These are phyloP conservation scores for Stereocaulon alpinum DNA, from an alignment of 495 filamentous ascomycete species.

Conservation along the genomic window DNA sequence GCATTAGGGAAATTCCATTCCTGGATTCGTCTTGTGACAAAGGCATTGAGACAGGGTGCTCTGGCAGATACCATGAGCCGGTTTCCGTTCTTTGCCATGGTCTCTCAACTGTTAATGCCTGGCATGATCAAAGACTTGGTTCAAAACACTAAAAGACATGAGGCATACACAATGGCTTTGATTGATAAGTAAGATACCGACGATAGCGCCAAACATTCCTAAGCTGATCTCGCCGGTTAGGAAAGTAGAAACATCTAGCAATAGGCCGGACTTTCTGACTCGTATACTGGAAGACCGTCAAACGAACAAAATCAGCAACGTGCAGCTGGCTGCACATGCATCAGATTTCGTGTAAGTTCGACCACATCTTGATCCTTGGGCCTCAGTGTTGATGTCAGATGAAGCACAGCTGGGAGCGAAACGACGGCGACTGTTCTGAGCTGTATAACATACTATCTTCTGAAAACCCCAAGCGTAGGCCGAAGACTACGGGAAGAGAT, in stretches of 20 bases:
- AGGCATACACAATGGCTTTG: background rate
- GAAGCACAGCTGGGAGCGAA: slow-evolving; percentile 32
- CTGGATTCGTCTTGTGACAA: background rate
- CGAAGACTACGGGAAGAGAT: slow-evolving; percentile 3
- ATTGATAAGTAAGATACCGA: background rate
- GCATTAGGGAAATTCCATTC: too few species aligned
- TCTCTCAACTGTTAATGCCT: background rate
- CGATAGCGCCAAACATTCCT: background rate
- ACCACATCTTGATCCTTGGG: too few species aligned
- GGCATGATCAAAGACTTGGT: background rate
- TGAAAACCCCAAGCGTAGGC: background rate
- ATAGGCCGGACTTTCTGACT: slow-evolving; percentile 26
- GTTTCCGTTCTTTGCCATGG: too few species aligned
- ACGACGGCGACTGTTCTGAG: slow-evolving; percentile 36
- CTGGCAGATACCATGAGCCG: too few species aligned
- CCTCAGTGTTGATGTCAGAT: too few species aligned
- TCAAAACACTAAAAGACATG: too few species aligned
- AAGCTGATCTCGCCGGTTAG: too few species aligned
- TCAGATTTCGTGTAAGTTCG: slow-evolving; percentile 18
- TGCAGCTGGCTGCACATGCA: slow-evolving; percentile 26
- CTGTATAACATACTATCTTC: slow-evolving; percentile 30
- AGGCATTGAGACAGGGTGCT: background rate
- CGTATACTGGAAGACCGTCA: slow-evolving; percentile 21
- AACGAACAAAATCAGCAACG: slow-evolving; percentile 21
- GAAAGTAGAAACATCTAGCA: slow-evolving; percentile 10